phyloP scores from a whole-genome alignment of 768 basidiomycete species.

The Russula foetens region DNA sequence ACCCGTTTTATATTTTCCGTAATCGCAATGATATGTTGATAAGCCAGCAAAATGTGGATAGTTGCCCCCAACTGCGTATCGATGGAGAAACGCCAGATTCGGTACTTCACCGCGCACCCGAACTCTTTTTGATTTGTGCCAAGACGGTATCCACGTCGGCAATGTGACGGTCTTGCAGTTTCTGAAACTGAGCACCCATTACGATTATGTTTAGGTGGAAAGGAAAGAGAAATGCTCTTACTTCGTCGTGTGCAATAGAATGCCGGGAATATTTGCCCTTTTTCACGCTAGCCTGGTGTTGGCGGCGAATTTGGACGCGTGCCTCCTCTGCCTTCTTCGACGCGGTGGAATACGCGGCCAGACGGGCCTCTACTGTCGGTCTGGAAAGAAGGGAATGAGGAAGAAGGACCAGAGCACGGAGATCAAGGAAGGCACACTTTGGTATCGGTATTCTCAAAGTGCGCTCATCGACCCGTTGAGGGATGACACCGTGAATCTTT shows the following conservation, averaged over 20 bases:
- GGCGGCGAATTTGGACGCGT: conserved; percentile 65
- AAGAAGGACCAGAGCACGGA: background rate
- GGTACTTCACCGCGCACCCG: conserved; percentile 24
- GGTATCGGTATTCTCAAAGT: conserved; percentile 78
- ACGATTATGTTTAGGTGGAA: background rate
- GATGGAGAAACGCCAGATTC: background rate
- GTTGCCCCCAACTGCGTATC: background rate
- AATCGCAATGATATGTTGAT: background rate
- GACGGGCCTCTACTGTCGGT: conserved; percentile 68
- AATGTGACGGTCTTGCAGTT: conserved; percentile 53
- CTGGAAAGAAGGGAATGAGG: conserved; percentile 30
- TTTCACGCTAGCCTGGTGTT: conserved; percentile 59
- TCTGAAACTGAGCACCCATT: conserved; percentile 52
- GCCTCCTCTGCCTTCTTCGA: conserved; percentile 66
- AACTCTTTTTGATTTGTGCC: conserved; percentile 52
- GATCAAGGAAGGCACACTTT: conserved; percentile 38
- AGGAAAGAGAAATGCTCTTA: conserved; percentile 26
- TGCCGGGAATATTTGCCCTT: conserved; percentile 62
- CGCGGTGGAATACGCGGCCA: conserved; percentile 44
- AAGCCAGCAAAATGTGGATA: background rate
- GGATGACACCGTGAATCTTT: conserved; percentile 61
- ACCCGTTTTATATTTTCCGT: background rate
- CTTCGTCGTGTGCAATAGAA: conserved; percentile 64
- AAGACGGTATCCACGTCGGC: conserved; percentile 61
- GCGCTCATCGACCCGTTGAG: conserved; percentile 59